A percentile compares a stretch with the other conserved stretches of the same genome.
These are phyloP conservation scores for Plantago elongata DNA, from an alignment of 257 asterid species.

Conservation along the genomic window DNA sequence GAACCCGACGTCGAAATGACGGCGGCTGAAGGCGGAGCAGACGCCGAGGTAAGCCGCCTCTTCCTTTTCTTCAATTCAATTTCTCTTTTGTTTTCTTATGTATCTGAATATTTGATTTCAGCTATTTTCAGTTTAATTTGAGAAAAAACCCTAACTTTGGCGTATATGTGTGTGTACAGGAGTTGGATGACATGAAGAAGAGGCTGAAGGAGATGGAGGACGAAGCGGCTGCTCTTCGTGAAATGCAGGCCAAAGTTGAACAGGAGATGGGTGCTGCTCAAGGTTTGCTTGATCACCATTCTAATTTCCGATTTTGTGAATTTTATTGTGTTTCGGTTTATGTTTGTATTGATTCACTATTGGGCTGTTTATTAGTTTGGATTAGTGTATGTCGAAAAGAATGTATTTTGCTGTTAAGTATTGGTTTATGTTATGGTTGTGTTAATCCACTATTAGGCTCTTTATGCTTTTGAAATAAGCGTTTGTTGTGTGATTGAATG, in stretches of 20 bases:
- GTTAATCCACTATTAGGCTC: no score
- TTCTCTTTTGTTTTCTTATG: no score
- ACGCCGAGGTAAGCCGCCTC: conserved; percentile 21
- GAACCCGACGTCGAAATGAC: conserved; percentile 74
- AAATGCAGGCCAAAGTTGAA: conserved; percentile 77
- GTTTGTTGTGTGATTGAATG: no score
- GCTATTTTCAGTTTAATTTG: conserved; percentile 1
- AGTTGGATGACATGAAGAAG: conserved; percentile 72
- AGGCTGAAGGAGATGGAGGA: conserved; percentile 84
- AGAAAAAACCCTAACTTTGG: conserved; percentile 30
- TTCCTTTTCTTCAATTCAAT: no score
- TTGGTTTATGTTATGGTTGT: no score
- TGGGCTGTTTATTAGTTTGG: no score
- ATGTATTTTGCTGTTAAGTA: no score
- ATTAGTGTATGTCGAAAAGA: no score
- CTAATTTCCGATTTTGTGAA: background rate
- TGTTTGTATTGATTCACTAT: no score
- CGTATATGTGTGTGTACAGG: conserved; percentile 38
- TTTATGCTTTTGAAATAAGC: no score
- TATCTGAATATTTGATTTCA: no score
- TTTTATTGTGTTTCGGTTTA: no score
- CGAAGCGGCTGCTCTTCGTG: conserved; percentile 76
- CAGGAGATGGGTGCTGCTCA: conserved; percentile 69
- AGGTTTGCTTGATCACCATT: conserved; percentile 31
- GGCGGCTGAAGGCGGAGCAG: conserved; percentile 38